Evolutionary conservation across 805 yeast genomes (phyloP).

Genomic region (Barnettozyma sucrosica): DNA sequence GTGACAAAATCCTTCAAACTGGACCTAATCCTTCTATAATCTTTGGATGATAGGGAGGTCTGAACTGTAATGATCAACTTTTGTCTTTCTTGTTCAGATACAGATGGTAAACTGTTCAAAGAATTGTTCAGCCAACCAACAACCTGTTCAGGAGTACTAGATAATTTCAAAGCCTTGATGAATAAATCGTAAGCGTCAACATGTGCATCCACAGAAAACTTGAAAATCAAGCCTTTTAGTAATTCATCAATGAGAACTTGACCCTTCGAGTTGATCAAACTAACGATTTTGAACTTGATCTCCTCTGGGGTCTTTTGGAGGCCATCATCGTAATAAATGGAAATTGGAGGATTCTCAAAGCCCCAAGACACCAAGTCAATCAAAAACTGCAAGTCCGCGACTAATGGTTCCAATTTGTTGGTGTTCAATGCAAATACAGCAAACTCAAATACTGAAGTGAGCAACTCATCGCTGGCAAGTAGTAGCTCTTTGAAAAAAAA

Average conservation of each 20-base stretch:
- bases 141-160: slow-evolving; percentile 30
- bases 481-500: slow-evolving; percentile 57
- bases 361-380: slow-evolving; percentile 87
- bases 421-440: slow-evolving; percentile 49
- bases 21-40: slow-evolving; percentile 66
- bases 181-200: slow-evolving; percentile 73
- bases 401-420: slow-evolving; percentile 67
- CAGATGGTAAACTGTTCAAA: slow-evolving; percentile 53
- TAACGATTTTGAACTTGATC: slow-evolving; percentile 3
- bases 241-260: slow-evolving; percentile 44
- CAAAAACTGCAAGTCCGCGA: slow-evolving; percentile 65
- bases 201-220: slow-evolving; percentile 63
- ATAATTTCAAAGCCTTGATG: slow-evolving; percentile 51
- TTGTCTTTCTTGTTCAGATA: slow-evolving; percentile 60
- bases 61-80: slow-evolving; percentile 54
- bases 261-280: slow-evolving; percentile 50
- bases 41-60: slow-evolving; percentile 59
- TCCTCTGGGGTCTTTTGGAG: slow-evolving; percentile 29
- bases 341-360: slow-evolving; percentile 69
- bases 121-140: slow-evolving; percentile 57
- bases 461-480: slow-evolving; percentile 30
- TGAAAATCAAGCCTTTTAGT: slow-evolving; percentile 61
- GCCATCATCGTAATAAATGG: slow-evolving; percentile 47
- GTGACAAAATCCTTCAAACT: slow-evolving; percentile 70
- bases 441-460: slow-evolving; percentile 51